phyloP scores from a whole-genome alignment of 495 filamentous ascomycete species.

The Bacidia rubella region DNA sequence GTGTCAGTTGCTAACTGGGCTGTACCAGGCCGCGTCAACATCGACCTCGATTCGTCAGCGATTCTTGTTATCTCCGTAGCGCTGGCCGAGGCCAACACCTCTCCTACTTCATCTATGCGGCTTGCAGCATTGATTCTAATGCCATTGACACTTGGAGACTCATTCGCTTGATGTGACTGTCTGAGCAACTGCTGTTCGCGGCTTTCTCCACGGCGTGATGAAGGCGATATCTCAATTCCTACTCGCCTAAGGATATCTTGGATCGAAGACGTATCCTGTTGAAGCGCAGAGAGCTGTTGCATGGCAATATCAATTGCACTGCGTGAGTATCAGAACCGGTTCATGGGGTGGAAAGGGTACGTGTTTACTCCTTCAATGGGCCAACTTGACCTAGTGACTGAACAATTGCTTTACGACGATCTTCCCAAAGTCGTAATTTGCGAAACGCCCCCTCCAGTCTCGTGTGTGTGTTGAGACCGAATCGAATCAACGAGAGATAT shows the following conservation, averaged over 20 bases:
- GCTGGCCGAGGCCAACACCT: slow-evolving; percentile 11
- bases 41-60: background rate
- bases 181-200: background rate
- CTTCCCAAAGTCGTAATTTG: slow-evolving; percentile 13
- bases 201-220: background rate
- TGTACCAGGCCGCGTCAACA: background rate
- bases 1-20: background rate
- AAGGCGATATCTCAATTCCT: slow-evolving; percentile 2
- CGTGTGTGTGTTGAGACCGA: slow-evolving; percentile 11
- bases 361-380: slow-evolving; percentile 12
- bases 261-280: slow-evolving; percentile 15
- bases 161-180: background rate
- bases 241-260: slow-evolving; percentile 9
- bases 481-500: slow-evolving; percentile 25
- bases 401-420: slow-evolving; percentile 12
- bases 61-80: slow-evolving; percentile 10
- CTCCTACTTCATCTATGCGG: background rate
- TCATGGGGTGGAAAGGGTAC: background rate
- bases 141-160: background rate
- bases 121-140: background rate
- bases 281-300: slow-evolving; percentile 9
- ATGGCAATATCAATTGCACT: slow-evolving; percentile 12
- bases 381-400: slow-evolving; percentile 7
- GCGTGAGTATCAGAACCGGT: background rate
- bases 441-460: slow-evolving; percentile 6